phyloP scores from a whole-genome alignment of 2,329 filamentous ascomycete genomes.

The Stagonosporopsis chrysanthemi region DNA sequence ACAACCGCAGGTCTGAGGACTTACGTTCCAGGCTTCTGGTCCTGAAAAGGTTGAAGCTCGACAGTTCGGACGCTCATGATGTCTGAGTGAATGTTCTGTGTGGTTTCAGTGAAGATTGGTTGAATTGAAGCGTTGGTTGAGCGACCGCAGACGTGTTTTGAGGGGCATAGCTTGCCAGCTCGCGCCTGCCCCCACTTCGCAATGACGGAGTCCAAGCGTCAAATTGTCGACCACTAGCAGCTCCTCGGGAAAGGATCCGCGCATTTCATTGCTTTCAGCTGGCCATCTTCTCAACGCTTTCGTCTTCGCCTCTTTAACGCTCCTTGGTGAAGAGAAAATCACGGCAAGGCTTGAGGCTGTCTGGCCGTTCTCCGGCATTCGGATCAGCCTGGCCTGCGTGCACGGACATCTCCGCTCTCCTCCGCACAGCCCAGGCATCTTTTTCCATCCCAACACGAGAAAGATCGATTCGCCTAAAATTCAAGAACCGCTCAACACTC shows the following conservation, averaged over 20 bases:
- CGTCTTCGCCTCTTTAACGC: slow-evolving; percentile 15
- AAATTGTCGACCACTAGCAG: slow-evolving; percentile 27
- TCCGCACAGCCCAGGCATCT: slow-evolving; percentile 17
- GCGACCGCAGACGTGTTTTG: slow-evolving; percentile 38
- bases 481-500: slow-evolving; percentile 13
- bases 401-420: slow-evolving; percentile 18
- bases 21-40: slow-evolving; percentile 99
- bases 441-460: slow-evolving; percentile 22
- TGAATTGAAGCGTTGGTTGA: slow-evolving; percentile 27
- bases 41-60: slow-evolving; percentile 82
- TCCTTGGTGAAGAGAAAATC: slow-evolving; percentile 7
- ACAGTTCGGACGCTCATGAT: slow-evolving; percentile 77
- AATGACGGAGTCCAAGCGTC: slow-evolving; percentile 37
- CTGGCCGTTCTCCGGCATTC: slow-evolving; percentile 17
- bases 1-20: slow-evolving; percentile 53
- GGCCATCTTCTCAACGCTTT: slow-evolving; percentile 17
- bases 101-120: slow-evolving; percentile 31
- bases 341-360: slow-evolving; percentile 18
- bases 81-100: slow-evolving; percentile 30
- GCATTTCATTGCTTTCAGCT: slow-evolving; percentile 7
- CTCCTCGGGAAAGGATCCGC: slow-evolving; percentile 22
- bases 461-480: slow-evolving; percentile 19
- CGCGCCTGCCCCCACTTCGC: slow-evolving; percentile 34
- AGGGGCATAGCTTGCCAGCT: slow-evolving; percentile 35
- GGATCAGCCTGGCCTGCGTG: slow-evolving; percentile 18